Conservation (phyloP, 306 rosid genomes). For the Argentina anserina region DNA sequence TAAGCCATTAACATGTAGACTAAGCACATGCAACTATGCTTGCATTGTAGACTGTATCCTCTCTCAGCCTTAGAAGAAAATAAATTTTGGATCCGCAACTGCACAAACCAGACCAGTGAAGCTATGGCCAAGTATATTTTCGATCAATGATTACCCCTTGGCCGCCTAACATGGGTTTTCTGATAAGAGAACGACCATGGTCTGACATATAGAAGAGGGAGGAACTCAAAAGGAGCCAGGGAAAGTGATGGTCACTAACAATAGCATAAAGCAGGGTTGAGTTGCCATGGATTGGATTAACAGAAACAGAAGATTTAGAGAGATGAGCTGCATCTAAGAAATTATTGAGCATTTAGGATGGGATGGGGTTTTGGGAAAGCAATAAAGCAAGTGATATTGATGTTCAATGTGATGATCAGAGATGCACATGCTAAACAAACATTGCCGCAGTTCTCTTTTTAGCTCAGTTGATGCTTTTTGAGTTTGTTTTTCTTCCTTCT, state of each 20-base stretch:
- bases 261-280: constrained; percentile 18
- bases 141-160: constrained; percentile 5
- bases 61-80: background rate
- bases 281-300: constrained; percentile 34
- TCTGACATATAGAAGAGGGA: constrained; percentile 9
- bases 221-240: background rate
- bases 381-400: constrained; percentile 65
- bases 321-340: constrained; percentile 73
- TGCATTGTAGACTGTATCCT: background rate
- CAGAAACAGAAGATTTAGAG: constrained; percentile 7
- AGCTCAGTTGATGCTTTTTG: background rate
- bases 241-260: constrained; percentile 27
- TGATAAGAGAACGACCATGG: constrained; percentile 4
- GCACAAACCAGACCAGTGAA: background rate
- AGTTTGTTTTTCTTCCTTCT: constrained; percentile 8
- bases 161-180: constrained; percentile 21
- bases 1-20: background rate
- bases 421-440: constrained; percentile 71
- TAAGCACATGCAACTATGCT: background rate
- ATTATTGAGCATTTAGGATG: constrained; percentile 44
- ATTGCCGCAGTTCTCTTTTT: constrained; percentile 35
- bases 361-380: constrained; percentile 43
- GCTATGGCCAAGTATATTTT: constrained; percentile 11
- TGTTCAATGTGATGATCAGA: constrained; percentile 57
- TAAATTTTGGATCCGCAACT: background rate